phyloP scores from a whole-genome alignment of 177 flowering plant species.

The Vitis hybrid region DNA sequence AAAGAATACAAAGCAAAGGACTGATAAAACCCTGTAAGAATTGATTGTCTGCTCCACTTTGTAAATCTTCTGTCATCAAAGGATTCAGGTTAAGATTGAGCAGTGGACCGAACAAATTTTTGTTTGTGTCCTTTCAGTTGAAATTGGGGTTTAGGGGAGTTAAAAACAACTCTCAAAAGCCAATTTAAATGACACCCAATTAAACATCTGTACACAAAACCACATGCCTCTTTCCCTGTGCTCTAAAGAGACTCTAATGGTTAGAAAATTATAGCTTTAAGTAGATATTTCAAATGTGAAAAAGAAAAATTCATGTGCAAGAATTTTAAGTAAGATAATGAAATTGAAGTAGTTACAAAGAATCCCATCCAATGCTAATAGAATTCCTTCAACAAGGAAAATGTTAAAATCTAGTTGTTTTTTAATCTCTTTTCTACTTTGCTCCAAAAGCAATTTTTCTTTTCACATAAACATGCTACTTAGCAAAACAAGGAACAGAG shows the following conservation, averaged over 20 bases:
- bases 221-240: no score
- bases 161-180: background rate
- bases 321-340: no score
- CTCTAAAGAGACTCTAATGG: no score
- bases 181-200: no score
- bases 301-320: no score
- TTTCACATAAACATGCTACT: background rate
- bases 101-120: background rate
- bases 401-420: background rate
- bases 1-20: conserved; percentile 6
- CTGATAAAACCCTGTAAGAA: conserved; percentile 1
- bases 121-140: background rate
- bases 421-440: background rate
- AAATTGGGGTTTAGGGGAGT: background rate
- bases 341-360: background rate
- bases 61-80: background rate
- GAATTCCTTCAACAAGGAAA: background rate
- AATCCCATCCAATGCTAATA: background rate
- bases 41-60: background rate
- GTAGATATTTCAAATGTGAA: no score
- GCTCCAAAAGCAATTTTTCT: background rate
- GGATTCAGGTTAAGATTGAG: background rate
- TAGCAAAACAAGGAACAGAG: background rate
- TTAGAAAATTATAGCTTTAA: no score
- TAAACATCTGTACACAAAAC: no score